Base-by-base conservation (phyloP, 164 flowering plant genomes). In the Paratinospora sagittata region DNA sequence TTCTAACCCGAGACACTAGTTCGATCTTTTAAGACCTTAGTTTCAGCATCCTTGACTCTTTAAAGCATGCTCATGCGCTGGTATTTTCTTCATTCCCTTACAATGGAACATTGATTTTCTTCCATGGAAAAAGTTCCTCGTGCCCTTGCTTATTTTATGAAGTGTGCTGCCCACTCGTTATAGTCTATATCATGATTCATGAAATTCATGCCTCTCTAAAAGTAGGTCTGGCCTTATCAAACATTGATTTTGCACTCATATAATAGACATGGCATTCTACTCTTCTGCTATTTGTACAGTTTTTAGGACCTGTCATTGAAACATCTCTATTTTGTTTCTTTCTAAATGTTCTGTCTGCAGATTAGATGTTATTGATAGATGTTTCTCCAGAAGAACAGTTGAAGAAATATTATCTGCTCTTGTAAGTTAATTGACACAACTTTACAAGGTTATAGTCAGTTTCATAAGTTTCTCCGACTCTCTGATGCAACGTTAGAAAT, bases 281-380 rank as follows among this genome's bases (percentile, higher is more conserved):
- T 41, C 13, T 8, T 41, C 45, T 52, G 23, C 60, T n/a, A 6
- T 17, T 19, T 52, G 21, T 52, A n/a, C 23, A 14, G 23, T 52
- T 19, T 52, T 17, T 19, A 16, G 60, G 60, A 8, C 23, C 11
- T 41, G 45, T 41, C 0, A 11, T 8, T 41, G 45, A 41, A 41
- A 41, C 1, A 1, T 2, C 34, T 30, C 34, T 30, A 4, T 30
- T 30, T 41, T 27, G 11, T 24, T 23, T 66, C 19, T 30, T 39
- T 72, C 43, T n/a, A 47, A 34, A 8, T 65, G 41, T 58, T 27
- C 52, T 77, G 21, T 17, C 30, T 75, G 64, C 84, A 95, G 97
- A 79, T 75, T 90, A 82, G 84, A 81, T 69, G 75, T 81, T 24
- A 90, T 93, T 61, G 78, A 91, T 52, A 85, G 52, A 36, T 81